Evolutionary conservation across 257 asterid genomes (phyloP), one percentile per base, ranked within the genome.

Genomic region (Verbena officinalis): DNA sequence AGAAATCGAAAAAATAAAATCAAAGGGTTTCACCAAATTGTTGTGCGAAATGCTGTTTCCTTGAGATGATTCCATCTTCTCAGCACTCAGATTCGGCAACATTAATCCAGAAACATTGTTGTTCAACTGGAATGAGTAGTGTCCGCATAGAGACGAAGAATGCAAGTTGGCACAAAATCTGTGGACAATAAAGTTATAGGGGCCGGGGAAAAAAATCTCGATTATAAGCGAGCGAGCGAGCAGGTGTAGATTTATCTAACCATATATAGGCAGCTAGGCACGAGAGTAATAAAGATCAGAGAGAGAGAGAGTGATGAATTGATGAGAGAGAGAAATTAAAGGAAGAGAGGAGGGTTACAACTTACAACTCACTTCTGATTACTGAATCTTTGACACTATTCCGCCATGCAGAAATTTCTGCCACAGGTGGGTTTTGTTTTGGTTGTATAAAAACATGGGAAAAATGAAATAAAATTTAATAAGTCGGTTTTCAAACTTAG

Each of bases 321-420:
- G 20, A 57, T 30, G 11, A 33, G 65, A 42, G 65, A 24, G 58
- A 65, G 63, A 12, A 65, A 30, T 39, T 1, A n/a, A 42, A 44
- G 17, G 6, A 44, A 44, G 20, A 17, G 17, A 31, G 57, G 20
- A 58, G 60, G 53, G 61, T 45, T 58, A 66, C 64, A 54, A 27
- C 17, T 56, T 46, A 51, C 38, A 2, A 27, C 33, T 33, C 3
- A 27, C 33, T 33, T 5, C 22, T 24, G 48, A 61, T 67, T 71
- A 58, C 73, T 60, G 73, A 61, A 69, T 69, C 73, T 68, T 39
- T 19, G 67, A 61, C 61, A 65, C 64, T 69, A 14, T 69, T 5
- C 67, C 51, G 73, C 83, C 83, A 74, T 78, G 83, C 83, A 74
- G 53, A 67, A 2, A 27, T 64, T 65, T 54, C 61, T 63, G 67